phyloP scores from a whole-genome alignment of 106 monocot genomes.

The Acanthochlamys bracteata region DNA sequence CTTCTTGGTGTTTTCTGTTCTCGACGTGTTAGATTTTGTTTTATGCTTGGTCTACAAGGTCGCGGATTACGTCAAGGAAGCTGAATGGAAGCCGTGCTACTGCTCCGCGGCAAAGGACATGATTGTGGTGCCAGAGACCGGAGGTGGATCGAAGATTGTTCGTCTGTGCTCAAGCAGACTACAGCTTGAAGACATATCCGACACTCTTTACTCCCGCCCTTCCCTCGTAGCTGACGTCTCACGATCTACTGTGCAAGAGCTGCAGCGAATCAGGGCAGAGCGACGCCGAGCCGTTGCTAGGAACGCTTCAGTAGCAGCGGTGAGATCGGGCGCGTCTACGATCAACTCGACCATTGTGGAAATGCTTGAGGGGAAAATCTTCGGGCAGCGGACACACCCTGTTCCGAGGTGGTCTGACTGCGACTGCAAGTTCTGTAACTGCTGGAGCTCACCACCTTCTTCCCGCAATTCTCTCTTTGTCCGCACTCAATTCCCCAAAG shows the following conservation, averaged over 20 bases:
- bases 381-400: slow-evolving; percentile 23
- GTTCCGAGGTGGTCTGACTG: slow-evolving; percentile 88
- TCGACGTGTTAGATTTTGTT: slow-evolving; percentile 71
- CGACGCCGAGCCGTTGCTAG: background rate
- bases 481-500: slow-evolving; percentile 44
- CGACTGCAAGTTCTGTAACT: slow-evolving; percentile 59
- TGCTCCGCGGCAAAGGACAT: slow-evolving; percentile 53
- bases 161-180: slow-evolving; percentile 49
- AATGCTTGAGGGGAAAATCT: slow-evolving; percentile 72
- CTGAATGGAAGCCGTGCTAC: slow-evolving; percentile 82
- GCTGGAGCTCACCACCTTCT: slow-evolving; percentile 36
- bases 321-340: slow-evolving; percentile 14
- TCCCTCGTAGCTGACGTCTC: slow-evolving; percentile 44
- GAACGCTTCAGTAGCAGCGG: background rate
- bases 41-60: slow-evolving; percentile 79
- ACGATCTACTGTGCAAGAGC: slow-evolving; percentile 29
- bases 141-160: slow-evolving; percentile 50
- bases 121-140: slow-evolving; percentile 50
- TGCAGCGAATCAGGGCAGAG: slow-evolving; percentile 35
- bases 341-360: slow-evolving; percentile 71
- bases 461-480: slow-evolving; percentile 37
- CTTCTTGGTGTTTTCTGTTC: slow-evolving; percentile 56
- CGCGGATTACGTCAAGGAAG: slow-evolving; percentile 54
- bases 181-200: slow-evolving; percentile 80
- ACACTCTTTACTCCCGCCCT: slow-evolving; percentile 72